phyloP scores from a whole-genome alignment of 345 rosid genomes.

The Aegle marmelos region DNA sequence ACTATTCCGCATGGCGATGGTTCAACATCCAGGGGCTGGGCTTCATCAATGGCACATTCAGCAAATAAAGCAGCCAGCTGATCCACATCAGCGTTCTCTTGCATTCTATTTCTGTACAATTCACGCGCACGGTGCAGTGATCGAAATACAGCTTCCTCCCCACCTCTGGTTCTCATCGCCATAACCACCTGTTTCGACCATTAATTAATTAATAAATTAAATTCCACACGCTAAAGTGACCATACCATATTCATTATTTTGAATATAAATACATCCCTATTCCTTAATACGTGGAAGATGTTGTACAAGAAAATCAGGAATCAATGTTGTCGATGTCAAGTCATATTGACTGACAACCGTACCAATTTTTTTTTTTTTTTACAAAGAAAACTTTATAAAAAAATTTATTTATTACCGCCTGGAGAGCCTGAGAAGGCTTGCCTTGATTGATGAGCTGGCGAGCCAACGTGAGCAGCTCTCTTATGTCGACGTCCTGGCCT shows the following conservation, averaged over 20 bases:
- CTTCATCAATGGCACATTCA: conserved; percentile 87
- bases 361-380: too few species aligned
- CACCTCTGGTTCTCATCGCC: conserved; percentile 73
- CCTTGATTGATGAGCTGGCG: conserved; percentile 74
- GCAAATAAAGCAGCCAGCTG: conserved; percentile 89
- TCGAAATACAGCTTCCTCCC: conserved; percentile 72
- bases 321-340: too few species aligned
- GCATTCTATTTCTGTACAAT: conserved; percentile 52
- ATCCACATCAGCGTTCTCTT: conserved; percentile 54
- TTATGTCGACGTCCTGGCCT: conserved; percentile 22
- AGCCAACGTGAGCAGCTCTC: conserved; percentile 61
- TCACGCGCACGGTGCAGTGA: conserved; percentile 72
- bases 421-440: conserved; percentile 85
- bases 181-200: conserved; percentile 59
- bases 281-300: too few species aligned
- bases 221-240: too few species aligned
- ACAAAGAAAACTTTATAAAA: too few species aligned
- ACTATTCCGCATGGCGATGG: conserved; percentile 15
- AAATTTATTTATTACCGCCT: conserved; percentile 45
- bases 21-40: conserved; percentile 46
- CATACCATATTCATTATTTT: too few species aligned
- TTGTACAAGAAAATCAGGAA: too few species aligned
- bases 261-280: too few species aligned
- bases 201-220: neutral
- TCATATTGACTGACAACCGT: too few species aligned